These are phyloP conservation scores for Suillus lakei DNA, from an alignment of 768 basidiomycete genomes.

Conservation along the genomic window DNA sequence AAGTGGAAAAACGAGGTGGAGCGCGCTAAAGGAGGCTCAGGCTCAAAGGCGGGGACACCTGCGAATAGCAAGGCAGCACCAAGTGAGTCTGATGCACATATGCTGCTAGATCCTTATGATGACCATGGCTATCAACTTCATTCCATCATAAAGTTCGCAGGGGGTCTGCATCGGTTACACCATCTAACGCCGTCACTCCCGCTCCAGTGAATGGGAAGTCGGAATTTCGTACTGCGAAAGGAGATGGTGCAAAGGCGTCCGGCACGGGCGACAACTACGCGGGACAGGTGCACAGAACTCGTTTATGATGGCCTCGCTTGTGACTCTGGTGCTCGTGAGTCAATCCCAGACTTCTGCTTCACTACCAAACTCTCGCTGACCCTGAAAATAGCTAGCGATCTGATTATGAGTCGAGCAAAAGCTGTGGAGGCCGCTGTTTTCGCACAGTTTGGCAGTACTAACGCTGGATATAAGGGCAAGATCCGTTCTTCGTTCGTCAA, in stretches of 20 bases:
- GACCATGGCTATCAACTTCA: slow-evolving; percentile 8
- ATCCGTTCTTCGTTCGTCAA: slow-evolving; percentile 91
- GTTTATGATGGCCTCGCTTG: slow-evolving; percentile 89
- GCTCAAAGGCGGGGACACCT: slow-evolving; percentile 15
- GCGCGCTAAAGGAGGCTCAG: slow-evolving; percentile 51
- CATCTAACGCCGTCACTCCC: slow-evolving; percentile 41
- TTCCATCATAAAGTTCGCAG: slow-evolving; percentile 30
- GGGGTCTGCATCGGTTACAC: slow-evolving; percentile 43
- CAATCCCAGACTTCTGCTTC: not conserved
- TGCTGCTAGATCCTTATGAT: not conserved
- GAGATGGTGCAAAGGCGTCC: slow-evolving; percentile 66
- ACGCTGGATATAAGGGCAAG: slow-evolving; percentile 67
- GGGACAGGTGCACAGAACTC: slow-evolving; percentile 89
- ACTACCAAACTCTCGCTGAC: slow-evolving; percentile 5
- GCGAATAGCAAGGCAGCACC: slow-evolving; percentile 33
- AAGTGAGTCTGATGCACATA: slow-evolving; percentile 40
- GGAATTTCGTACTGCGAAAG: slow-evolving; percentile 60
- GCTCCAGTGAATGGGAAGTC: slow-evolving; percentile 37
- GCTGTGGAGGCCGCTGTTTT: slow-evolving; percentile 74
- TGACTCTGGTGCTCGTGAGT: slow-evolving; percentile 90
- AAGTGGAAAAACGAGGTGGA: slow-evolving; percentile 93
- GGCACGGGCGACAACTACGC: slow-evolving; percentile 70
- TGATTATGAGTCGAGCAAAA: slow-evolving; percentile 67
- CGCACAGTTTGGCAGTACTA: slow-evolving; percentile 47
- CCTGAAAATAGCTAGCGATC: slow-evolving; percentile 60